Evolutionary conservation across 2,329 filamentous ascomycete genomes (phyloP), one percentile per base, ranked within the genome.

Genomic region (Penicillium digitatum): DNA sequence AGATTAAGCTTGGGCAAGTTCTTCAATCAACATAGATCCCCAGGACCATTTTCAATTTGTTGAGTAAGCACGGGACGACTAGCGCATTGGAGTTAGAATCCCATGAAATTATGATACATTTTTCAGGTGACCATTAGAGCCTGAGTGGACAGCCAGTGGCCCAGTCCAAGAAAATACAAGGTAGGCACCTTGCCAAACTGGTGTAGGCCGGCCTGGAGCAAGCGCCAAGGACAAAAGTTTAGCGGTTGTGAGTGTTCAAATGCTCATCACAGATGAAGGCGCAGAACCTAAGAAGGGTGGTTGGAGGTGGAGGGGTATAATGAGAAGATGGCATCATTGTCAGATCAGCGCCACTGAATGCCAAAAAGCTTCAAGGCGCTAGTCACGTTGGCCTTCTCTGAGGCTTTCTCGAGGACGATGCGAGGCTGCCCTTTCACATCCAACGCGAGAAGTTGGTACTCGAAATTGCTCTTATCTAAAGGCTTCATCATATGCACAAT

Each of bases 381-480:
- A 22, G 70, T 72, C 55, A 75, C 76, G 42, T 70, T 70, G 31
- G 69, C 65, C 40, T 65, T 69, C 29, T 76, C 73, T 24, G 72
- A 70, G 8, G 69, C 73, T 45, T 79, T 76, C 60, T 79, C 78
- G 10, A 80, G 67, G 40, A 74, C 72, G 27, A 79, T 63, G 12
- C 77, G 75, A 34, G 73, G 71, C 54, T 79, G 75, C 5, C 89
- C 90, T 63, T 82, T 86, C 26, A 95, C 83, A 71, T 96, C 91
- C 44, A 97, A 70, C 49, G 85, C 88, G 39, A 97, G 78, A 68
- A 90, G 85, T 68, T 86, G 84, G 74, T 96, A 96, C 64, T 89
- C 82, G 69, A 85, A 91, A 38, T 90, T 85, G 48, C 79, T 74
- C 35, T 85, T 80, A 31, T 84, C 84, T 2, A 82, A 78, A 34